These are phyloP conservation scores for Cladobotryum protrusum DNA, from an alignment of 2,329 filamentous ascomycete genomes.

Conservation along the genomic window DNA sequence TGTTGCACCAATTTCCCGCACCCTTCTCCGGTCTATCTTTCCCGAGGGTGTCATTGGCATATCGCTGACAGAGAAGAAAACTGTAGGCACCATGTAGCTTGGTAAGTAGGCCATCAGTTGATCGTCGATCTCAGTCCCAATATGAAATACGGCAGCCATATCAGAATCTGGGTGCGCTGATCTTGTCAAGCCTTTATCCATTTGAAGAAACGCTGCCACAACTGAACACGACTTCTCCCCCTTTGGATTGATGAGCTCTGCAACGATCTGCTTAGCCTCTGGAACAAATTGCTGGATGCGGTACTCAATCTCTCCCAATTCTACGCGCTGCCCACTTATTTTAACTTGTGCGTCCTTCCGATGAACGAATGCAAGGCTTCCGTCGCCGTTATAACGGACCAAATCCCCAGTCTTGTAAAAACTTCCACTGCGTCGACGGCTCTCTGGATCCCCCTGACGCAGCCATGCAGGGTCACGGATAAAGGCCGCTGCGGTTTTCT, in stretches of 20 bases:
- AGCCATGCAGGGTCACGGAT: not conserved
- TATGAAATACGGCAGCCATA: not conserved
- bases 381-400: not conserved
- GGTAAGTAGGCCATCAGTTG: constrained; percentile 8
- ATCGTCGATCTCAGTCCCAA: not conserved
- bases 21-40: constrained; percentile 1
- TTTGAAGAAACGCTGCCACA: not conserved
- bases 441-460: no score
- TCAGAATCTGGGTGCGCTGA: constrained; percentile 3
- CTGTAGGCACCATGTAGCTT: constrained; percentile 36
- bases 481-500: not conserved
- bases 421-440: constrained; percentile 13
- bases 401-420: constrained; percentile 1
- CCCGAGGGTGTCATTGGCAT: constrained; percentile 24
- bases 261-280: not conserved
- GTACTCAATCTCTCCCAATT: constrained; percentile 24
- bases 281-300: not conserved
- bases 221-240: not conserved
- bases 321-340: constrained; percentile 46
- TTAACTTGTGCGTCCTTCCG: constrained; percentile 49
- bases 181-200: not conserved
- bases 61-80: constrained; percentile 30
- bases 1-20: not conserved
- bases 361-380: constrained; percentile 4
- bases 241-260: not conserved